phyloP scores from a whole-genome alignment of 441 rosid species.

The Gossypium davidsonii region DNA sequence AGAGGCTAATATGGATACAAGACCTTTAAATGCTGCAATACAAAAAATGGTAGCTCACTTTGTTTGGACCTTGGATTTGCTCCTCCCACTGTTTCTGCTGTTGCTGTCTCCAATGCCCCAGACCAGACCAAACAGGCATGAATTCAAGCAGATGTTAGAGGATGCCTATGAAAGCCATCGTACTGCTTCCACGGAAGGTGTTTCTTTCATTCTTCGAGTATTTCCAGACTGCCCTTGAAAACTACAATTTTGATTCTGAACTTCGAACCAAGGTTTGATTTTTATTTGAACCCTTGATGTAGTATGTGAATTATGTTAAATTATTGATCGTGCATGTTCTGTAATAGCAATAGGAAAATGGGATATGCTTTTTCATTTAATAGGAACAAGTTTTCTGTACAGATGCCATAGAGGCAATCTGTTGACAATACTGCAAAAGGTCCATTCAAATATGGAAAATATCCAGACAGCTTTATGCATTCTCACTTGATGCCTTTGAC shows the following conservation, averaged over 20 bases:
- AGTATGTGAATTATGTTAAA: too few species aligned
- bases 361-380: too few species aligned
- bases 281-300: too few species aligned
- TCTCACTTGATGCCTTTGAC: too few species aligned
- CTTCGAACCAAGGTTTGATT: constrained; percentile 47
- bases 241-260: constrained; percentile 73
- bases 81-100: constrained; percentile 43
- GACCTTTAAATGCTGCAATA: background rate
- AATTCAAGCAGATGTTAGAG: constrained; percentile 67
- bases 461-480: too few species aligned
- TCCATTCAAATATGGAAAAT: too few species aligned
- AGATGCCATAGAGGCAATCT: too few species aligned
- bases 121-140: constrained; percentile 51
- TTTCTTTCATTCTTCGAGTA: constrained; percentile 61
- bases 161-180: constrained; percentile 89
- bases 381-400: too few species aligned
- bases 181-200: constrained; percentile 67
- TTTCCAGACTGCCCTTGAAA: constrained; percentile 53
- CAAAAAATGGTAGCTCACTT: background rate
- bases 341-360: too few species aligned
- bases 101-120: constrained; percentile 61
- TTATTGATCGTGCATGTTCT: too few species aligned
- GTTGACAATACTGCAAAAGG: too few species aligned
- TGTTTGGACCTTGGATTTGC: constrained; percentile 6
- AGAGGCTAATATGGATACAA: background rate